phyloP scores from a whole-genome alignment of 257 asterid genomes.

The Hygrophila difformis region DNA sequence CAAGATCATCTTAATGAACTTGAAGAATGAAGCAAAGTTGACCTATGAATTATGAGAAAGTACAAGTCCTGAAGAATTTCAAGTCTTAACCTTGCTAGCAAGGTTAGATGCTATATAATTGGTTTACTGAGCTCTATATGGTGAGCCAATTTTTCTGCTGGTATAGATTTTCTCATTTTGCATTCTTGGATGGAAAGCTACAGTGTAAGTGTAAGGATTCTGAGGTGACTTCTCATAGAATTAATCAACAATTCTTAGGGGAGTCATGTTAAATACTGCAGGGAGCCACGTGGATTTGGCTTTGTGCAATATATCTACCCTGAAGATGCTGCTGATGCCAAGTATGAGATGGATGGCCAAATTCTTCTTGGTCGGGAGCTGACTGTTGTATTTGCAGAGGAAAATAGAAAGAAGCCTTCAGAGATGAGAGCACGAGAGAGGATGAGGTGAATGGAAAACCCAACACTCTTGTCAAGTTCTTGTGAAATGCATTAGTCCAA shows the following conservation, averaged over 20 bases:
- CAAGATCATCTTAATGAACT: constrained; percentile 45
- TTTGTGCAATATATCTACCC: constrained; percentile 71
- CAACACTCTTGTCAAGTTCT: not conserved
- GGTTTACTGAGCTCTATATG: constrained; percentile 11
- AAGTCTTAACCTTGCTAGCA: constrained; percentile 35
- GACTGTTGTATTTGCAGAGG: constrained; percentile 12
- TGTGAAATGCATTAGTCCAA: too few relatives aligned
- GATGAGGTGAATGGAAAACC: constrained; percentile 15
- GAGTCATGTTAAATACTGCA: constrained; percentile 18
- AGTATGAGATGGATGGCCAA: constrained; percentile 64
- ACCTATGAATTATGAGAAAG: constrained; percentile 32
- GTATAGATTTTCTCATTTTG: not conserved
- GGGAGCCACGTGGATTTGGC: constrained; percentile 86
- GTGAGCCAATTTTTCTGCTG: constrained; percentile 1
- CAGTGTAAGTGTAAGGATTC: not conserved
- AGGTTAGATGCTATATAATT: constrained; percentile 34
- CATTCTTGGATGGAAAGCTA: constrained; percentile 8
- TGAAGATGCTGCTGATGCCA: constrained; percentile 81
- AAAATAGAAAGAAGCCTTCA: constrained; percentile 43
- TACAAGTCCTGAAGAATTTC: constrained; percentile 37
- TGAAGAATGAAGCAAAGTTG: constrained; percentile 48
- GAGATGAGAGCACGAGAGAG: constrained; percentile 74
- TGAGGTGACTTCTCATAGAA: not conserved
- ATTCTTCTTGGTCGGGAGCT: constrained; percentile 24
- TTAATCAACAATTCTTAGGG: not conserved